A percentile compares a stretch with the other conserved stretches of the same genome.
Conservation (phyloP, 768 basidiomycete genomes). For the Lentinus brumalis region DNA sequence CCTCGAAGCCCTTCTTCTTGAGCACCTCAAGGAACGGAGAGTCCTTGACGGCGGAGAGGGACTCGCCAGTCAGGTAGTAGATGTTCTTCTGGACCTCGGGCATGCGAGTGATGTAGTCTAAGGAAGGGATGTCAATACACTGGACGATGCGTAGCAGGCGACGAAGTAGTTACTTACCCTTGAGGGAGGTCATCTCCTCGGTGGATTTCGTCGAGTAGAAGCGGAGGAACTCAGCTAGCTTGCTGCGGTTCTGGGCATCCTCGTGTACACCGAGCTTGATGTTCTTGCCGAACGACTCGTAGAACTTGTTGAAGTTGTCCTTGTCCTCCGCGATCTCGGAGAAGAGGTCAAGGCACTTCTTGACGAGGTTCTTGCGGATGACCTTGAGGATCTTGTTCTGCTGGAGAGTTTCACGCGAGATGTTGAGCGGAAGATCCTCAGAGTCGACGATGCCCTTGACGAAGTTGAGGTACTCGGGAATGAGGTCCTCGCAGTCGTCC, state of each 20-base stretch:
- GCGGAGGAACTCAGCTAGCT: constrained; percentile 98
- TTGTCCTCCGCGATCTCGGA: constrained; percentile 98
- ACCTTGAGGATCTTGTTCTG: constrained; percentile 99
- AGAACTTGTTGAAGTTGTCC: constrained; percentile 97
- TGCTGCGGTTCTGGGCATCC: constrained; percentile 97
- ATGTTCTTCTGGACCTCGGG: constrained; percentile 98
- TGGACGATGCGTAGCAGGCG: not conserved
- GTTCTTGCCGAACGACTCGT: constrained; percentile 99
- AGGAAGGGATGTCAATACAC: constrained; percentile 3
- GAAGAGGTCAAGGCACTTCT: constrained; percentile 95
- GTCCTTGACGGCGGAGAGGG: constrained; percentile 84
- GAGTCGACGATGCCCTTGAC: constrained; percentile 99
- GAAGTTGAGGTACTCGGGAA: constrained; percentile 99
- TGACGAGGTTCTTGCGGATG: constrained; percentile 98
- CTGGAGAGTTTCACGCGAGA: constrained; percentile 99
- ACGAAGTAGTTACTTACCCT: constrained; percentile 56
- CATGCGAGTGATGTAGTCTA: constrained; percentile 99
- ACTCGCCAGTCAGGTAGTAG: constrained; percentile 99
- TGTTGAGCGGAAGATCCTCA: constrained; percentile 99
- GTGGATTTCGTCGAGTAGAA: constrained; percentile 95
- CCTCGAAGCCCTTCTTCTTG: constrained; percentile 99
- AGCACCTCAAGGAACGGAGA: constrained; percentile 99
- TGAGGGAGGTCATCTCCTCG: constrained; percentile 92
- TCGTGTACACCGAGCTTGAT: constrained; percentile 99
- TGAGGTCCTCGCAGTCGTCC: constrained; percentile 99